Evolutionary conservation across 495 filamentous ascomycete genomes (phyloP).

Genomic region (Chaetomidium leptoderma): DNA sequence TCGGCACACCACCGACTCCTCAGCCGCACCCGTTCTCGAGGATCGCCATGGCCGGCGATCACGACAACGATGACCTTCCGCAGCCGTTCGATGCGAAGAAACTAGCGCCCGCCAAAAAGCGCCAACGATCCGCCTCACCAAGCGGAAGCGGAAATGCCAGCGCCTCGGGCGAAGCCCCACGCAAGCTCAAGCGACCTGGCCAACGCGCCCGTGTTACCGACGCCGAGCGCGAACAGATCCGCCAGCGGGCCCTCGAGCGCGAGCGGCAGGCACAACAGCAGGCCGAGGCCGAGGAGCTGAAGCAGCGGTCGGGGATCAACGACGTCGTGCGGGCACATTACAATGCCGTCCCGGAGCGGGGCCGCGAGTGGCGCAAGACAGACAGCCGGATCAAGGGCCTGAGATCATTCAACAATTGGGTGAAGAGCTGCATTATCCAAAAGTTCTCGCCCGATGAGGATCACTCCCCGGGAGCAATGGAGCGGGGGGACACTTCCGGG

Average conservation of each 20-base stretch:
- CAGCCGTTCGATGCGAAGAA: conserved; percentile 55
- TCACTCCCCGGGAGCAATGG: conserved; percentile 48
- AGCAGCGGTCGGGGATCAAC: conserved; percentile 56
- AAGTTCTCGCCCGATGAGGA: conserved; percentile 89
- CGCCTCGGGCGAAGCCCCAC: conserved; percentile 45
- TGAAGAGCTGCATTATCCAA: conserved; percentile 94
- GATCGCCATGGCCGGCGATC: conserved; percentile 19
- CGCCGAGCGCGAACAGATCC: conserved; percentile 63
- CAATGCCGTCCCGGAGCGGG: conserved; percentile 89
- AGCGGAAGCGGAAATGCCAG: conserved; percentile 33
- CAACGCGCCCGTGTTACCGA: conserved; percentile 71
- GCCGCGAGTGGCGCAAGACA: conserved; percentile 89
- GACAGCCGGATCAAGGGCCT: conserved; percentile 91
- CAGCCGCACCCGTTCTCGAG: background rate
- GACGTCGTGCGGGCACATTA: conserved; percentile 91
- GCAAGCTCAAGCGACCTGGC: conserved; percentile 82
- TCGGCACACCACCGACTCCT: background rate
- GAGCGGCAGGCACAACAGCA: conserved; percentile 57
- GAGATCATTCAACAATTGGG: conserved; percentile 95
- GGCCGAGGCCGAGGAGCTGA: conserved; percentile 30
- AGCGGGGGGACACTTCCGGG: conserved; percentile 48
- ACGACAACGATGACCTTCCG: conserved; percentile 39
- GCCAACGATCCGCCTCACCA: conserved; percentile 34
- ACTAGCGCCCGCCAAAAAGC: conserved; percentile 52
- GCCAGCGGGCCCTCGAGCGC: conserved; percentile 60